Base-by-base conservation (phyloP, 495 filamentous ascomycete genomes). In the Hyaloscypha bicolor region DNA sequence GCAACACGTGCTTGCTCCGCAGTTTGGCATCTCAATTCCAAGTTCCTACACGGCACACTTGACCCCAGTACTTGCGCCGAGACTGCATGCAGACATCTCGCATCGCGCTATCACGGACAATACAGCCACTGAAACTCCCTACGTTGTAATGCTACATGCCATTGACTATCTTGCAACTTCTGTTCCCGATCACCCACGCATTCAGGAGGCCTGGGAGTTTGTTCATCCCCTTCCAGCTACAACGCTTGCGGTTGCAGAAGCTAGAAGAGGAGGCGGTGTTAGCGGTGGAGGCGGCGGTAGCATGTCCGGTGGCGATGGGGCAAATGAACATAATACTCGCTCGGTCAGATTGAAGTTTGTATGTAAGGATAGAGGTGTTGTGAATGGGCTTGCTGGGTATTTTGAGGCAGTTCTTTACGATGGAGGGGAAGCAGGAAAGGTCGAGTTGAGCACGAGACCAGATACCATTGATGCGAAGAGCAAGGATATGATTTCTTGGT, bases 401-500 rank as follows among this genome's bases (percentile, higher is more conserved):
- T 99, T 99, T 75, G 95, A 99, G 81, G 90, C 92, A 3, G 90
- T 95, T 48, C 81, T 99, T 42, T 99, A 97, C 72, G 80, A 80
- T 57, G 78, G 79, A 14, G 70, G 72, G 3, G 67, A 72, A 33
- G 76, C 70, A 60, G 76, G 73, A 4, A 87, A 85, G 64, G 84
- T 97, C 6, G 95, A 97, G 79, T 79, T 99, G 51, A 96, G 92
- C 67, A 99, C 92, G 21, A 90, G 96, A 76, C 95, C 96, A 8
- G 91, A 96, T 62, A 93, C 88, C 51, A 97, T 97, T 81, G 91
- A 93, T 58, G 82, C 81, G 60, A 97, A 98, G 85, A 97, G 93
- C 79, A 88, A 90, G 71, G 91, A 93, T 69, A 98, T 98, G 95
- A 95, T 97, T 64, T 94, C 91, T 71, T 99, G 95, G 95, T 99